These are phyloP conservation scores for Vaccinium corymbosum DNA, from an alignment of 148 eudicot genomes.

Conservation along the genomic window DNA sequence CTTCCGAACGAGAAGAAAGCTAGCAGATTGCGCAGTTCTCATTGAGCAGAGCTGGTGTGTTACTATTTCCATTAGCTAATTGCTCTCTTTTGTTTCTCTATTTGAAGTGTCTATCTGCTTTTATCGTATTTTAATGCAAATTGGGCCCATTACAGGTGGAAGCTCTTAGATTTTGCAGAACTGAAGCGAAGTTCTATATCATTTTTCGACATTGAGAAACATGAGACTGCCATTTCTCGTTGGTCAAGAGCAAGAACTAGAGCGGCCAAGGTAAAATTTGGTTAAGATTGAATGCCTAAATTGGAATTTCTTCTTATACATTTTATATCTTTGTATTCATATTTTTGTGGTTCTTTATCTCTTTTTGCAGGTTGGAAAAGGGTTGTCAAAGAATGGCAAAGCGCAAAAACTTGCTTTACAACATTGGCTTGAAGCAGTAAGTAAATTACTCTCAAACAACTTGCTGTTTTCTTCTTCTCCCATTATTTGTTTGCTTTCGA, in stretches of 20 bases:
- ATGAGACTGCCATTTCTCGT: conserved; percentile 89
- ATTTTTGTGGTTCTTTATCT: background rate
- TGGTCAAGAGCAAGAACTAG: conserved; percentile 96
- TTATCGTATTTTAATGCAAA: background rate
- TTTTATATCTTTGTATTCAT: background rate
- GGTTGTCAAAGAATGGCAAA: conserved; percentile 71
- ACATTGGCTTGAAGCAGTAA: conserved; percentile 98
- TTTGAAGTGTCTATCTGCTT: background rate
- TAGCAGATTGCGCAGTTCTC: conserved; percentile 96
- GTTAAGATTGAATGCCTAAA: background rate
- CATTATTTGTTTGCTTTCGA: conserved; percentile 16
- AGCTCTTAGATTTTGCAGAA: conserved; percentile 82
- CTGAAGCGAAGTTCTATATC: conserved; percentile 89
- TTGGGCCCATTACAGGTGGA: conserved; percentile 57
- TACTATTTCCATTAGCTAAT: background rate
- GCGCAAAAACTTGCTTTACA: conserved; percentile 92
- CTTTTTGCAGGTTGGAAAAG: conserved; percentile 81
- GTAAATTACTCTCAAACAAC: conserved; percentile 13
- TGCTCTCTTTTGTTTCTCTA: background rate
- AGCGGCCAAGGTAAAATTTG: conserved; percentile 76
- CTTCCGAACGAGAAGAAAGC: conserved; percentile 87
- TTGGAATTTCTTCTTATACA: background rate
- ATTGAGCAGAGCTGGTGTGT: conserved; percentile 89
- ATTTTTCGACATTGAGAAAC: conserved; percentile 80
- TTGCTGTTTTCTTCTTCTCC: background rate